Base-by-base conservation (phyloP, 163 green algal genomes). In the Chloromonas sp. region DNA sequence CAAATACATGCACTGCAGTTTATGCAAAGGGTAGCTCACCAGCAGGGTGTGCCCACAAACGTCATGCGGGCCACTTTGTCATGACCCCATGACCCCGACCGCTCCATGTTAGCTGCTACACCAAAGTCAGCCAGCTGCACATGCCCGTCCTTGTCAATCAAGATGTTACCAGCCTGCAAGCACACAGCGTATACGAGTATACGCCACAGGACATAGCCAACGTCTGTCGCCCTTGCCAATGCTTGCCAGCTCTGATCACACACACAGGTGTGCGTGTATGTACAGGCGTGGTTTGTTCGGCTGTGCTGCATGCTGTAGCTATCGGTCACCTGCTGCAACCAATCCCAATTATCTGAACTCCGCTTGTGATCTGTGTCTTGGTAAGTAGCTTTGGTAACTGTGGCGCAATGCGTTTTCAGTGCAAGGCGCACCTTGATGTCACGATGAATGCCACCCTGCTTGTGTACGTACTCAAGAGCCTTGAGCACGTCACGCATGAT, bases 1-100 rank as follows among this genome's bases (percentile, higher is more conserved):
- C 36, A 36, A 36, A 36, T 36, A 36, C 36, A 36, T 36, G 36
- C 36, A 36, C 36, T 36, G 36, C 36, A 36, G 36, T 36, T 36
- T 36, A 36, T 36, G 36, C 36, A 36, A 36, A 36, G 36, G 36
- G 36, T 36, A 36, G 36, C 74, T 79, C 14, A 58, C 82, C 96
- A 99, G 94, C 97, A 99, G 36, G 97, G 97, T 58, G 97, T 99
- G 79, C 97, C 97, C 57, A 99, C 96, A 91, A 99, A 99, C 0
- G 97, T 99, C 89, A 96, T 98, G 81, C 96, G 93, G 0, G 89
- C 82, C 82, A 91, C 86, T 80, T 96, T 92, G 78, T 94, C 89
- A 84, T 95, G 93, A 79, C 97, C 96, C 97, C 97, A 99, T 1
- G 92, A 95, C 1, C 94, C 96, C 2, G 90, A 83, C 0, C 95